Evolutionary conservation across 441 rosid species (phyloP).

Genomic region (Eutrema salsugineum): DNA sequence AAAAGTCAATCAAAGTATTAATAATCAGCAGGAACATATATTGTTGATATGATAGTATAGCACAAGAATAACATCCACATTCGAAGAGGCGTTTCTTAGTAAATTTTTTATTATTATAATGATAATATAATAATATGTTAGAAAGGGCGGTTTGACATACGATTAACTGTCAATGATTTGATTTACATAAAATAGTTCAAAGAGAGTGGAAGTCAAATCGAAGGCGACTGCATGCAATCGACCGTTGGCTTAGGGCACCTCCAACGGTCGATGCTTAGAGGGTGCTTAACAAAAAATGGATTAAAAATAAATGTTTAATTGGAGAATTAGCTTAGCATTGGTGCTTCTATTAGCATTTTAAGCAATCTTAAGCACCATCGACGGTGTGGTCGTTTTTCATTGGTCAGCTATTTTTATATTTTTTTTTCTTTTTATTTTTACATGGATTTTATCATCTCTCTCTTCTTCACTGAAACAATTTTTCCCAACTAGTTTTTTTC

Average conservation of each 20-base stretch:
- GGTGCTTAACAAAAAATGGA: too few relatives aligned
- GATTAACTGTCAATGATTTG: slow-evolving; percentile 27
- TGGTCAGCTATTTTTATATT: too few relatives aligned
- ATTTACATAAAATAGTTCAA: not conserved
- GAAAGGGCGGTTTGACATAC: slow-evolving; percentile 33
- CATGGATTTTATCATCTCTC: too few relatives aligned
- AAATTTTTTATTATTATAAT: not conserved
- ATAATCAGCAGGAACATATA: not conserved
- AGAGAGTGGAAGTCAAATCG: slow-evolving; percentile 26
- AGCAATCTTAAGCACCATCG: too few relatives aligned
- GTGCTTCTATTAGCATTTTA: too few relatives aligned
- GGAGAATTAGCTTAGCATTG: too few relatives aligned
- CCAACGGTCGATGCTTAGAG: too few relatives aligned
- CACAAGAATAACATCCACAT: not conserved
- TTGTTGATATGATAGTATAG: not conserved
- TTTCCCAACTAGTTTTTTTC: too few relatives aligned
- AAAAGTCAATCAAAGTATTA: not conserved
- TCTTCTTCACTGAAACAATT: too few relatives aligned
- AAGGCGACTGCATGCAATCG: slow-evolving; percentile 21
- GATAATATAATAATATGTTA: not conserved
- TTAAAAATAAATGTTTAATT: too few relatives aligned
- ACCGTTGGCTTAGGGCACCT: slow-evolving; percentile 29
- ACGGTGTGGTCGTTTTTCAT: too few relatives aligned
- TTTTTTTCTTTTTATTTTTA: too few relatives aligned
- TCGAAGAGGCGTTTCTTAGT: slow-evolving; percentile 20